A percentile compares a stretch with the other conserved stretches of the same genome.
Evolutionary conservation across 768 basidiomycete species (phyloP).

Genomic region (Pleurotus tuber-regium): DNA sequence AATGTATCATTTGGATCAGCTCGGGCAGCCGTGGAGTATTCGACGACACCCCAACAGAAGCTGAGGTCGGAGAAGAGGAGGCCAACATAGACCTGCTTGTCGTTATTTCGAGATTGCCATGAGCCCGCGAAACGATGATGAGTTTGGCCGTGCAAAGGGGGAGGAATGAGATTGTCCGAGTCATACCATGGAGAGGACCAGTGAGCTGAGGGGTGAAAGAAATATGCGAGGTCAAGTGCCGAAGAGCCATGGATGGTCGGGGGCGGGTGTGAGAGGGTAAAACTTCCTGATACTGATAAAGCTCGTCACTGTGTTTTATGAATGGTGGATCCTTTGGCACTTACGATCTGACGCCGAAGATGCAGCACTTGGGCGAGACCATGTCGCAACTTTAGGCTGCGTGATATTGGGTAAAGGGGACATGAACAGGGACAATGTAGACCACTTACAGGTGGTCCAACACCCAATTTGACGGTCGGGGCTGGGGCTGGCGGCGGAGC

Average conservation of each 20-base stretch:
- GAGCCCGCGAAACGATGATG: conserved; percentile 25
- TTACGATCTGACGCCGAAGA: conserved; percentile 8
- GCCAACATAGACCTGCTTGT: conserved; percentile 32
- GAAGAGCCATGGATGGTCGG: conserved; percentile 28
- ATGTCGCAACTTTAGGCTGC: conserved; percentile 26
- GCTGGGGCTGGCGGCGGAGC: conserved; percentile 15
- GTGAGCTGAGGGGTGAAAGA: conserved; percentile 37
- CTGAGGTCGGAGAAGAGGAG: conserved; percentile 49
- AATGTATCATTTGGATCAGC: conserved; percentile 27
- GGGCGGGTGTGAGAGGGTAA: conserved; percentile 32
- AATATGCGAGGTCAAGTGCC: conserved; percentile 42
- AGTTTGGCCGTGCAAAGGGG: conserved; percentile 24
- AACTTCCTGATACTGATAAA: conserved; percentile 16
- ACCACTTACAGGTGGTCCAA: conserved; percentile 19
- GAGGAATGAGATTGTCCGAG: conserved; percentile 26
- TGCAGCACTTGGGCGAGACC: conserved; percentile 22
- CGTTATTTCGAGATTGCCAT: conserved; percentile 25
- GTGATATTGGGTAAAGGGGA: too few relatives aligned
- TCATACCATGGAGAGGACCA: conserved; percentile 45
- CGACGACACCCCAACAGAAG: conserved; percentile 45
- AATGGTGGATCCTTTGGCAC: not conserved
- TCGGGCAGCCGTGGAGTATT: conserved; percentile 28
- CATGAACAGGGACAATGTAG: too few relatives aligned
- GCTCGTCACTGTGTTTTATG: too few relatives aligned
- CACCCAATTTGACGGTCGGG: not conserved